Percentiles rank a stretch among this genome's conserved stretches.
phyloP scores from a whole-genome alignment of 2,329 filamentous ascomycete species.

The Ophiostoma sp. region DNA sequence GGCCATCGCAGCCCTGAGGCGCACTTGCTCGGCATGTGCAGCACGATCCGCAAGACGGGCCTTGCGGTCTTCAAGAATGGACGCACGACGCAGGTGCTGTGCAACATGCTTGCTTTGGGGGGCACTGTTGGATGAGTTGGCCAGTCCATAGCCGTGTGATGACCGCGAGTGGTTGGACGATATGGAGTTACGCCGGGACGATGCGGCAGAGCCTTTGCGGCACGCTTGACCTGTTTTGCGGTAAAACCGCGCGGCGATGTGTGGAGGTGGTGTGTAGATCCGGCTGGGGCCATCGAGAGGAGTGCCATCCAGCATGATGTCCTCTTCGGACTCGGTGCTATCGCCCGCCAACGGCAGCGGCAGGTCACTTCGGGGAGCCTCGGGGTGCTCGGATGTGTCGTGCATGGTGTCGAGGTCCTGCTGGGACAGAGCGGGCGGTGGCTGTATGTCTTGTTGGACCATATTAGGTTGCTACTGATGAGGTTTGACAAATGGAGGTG shows the following conservation, averaged over 20 bases:
- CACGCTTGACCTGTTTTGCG: conserved; percentile 55
- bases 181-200: conserved; percentile 72
- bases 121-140: conserved; percentile 34
- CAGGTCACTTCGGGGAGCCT: not conserved
- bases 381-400: conserved; percentile 13
- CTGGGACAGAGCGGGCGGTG: conserved; percentile 7
- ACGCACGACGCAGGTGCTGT: conserved; percentile 71
- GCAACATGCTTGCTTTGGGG: conserved; percentile 72
- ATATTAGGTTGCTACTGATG: not conserved
- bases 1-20: conserved; percentile 65
- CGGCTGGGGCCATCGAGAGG: conserved; percentile 23
- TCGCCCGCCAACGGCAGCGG: conserved; percentile 18
- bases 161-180: conserved; percentile 69
- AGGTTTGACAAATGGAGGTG: not conserved
- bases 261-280: conserved; percentile 62
- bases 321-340: conserved; percentile 23
- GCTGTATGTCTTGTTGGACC: conserved; percentile 17
- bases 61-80: conserved; percentile 74
- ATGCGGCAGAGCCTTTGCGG: conserved; percentile 69
- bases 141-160: conserved; percentile 52
- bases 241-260: conserved; percentile 74
- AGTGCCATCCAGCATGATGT: conserved; percentile 3
- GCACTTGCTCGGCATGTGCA: conserved; percentile 77
- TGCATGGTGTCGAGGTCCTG: conserved; percentile 17
- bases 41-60: conserved; percentile 73